Conservation (phyloP, 257 asterid genomes). For the Solanum virginianum region DNA sequence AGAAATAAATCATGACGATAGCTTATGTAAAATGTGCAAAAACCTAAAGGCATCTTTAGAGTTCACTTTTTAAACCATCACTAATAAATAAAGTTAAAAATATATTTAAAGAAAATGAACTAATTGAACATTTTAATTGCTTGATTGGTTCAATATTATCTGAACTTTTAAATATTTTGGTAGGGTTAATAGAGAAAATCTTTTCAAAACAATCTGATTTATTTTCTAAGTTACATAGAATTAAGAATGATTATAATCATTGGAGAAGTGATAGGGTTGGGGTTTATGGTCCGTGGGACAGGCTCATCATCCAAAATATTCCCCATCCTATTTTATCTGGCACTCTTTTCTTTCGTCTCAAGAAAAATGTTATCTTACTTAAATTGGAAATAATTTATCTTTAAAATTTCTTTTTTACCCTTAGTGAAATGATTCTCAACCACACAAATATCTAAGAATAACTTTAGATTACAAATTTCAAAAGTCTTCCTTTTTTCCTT, state of each 20-base stretch:
- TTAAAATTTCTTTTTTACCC: no score
- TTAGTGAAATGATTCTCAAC: no score
- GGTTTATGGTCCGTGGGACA: background rate
- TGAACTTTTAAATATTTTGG: background rate
- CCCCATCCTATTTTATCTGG: no score
- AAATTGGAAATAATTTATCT: no score
- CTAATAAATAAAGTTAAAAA: background rate
- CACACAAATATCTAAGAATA: no score
- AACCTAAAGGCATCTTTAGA: background rate
- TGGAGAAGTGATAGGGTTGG: background rate
- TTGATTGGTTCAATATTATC: rapidly evolving
- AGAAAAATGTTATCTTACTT: no score
- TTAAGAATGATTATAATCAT: background rate
- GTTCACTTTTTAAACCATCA: background rate
- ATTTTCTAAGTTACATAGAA: background rate
- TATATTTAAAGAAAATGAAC: background rate
- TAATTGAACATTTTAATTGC: background rate
- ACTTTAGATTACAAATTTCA: no score
- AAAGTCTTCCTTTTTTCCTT: no score
- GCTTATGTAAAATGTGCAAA: background rate
- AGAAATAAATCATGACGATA: background rate
- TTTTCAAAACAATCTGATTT: background rate
- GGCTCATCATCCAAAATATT: no score
- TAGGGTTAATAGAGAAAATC: background rate
- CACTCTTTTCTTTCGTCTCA: no score